Conservation (phyloP, 495 filamentous ascomycete genomes). For the Penicillium ochrochloron region DNA sequence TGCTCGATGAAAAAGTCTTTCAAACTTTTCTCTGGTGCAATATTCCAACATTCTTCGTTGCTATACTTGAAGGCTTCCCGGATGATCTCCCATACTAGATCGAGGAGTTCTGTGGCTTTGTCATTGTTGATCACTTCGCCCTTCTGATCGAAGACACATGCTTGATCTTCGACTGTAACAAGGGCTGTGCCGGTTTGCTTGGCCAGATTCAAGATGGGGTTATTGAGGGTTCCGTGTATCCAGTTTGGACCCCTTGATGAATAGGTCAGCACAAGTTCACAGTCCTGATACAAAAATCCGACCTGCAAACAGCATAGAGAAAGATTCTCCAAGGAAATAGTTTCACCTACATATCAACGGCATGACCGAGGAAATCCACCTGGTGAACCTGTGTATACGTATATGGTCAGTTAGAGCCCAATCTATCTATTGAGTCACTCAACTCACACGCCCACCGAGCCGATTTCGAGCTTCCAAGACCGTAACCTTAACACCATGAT, state of each 20-base stretch:
- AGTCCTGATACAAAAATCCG: too few species aligned
- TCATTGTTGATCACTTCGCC: not conserved
- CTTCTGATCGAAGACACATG: not conserved
- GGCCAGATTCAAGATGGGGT: not conserved
- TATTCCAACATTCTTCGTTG: not conserved
- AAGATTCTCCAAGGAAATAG: not conserved
- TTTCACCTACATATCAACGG: not conserved
- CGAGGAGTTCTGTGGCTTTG: not conserved
- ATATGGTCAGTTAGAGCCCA: not conserved
- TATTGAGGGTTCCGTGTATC: conserved; percentile 1
- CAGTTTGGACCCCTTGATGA: not conserved
- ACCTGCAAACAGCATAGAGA: not conserved
- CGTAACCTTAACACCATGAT: not conserved
- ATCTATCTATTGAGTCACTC: not conserved
- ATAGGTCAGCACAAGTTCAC: not conserved
- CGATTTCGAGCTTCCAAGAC: not conserved
- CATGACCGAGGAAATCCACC: not conserved
- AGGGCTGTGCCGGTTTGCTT: not conserved
- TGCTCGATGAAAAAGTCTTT: not conserved
- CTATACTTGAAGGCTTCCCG: not conserved
- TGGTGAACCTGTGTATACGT: not conserved
- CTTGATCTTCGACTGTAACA: not conserved
- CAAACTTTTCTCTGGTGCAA: not conserved
- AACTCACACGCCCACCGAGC: not conserved
- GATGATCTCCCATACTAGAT: not conserved